phyloP scores from a whole-genome alignment of 2,329 filamentous ascomycete species.

The Pseudogymnoascus sp. region DNA sequence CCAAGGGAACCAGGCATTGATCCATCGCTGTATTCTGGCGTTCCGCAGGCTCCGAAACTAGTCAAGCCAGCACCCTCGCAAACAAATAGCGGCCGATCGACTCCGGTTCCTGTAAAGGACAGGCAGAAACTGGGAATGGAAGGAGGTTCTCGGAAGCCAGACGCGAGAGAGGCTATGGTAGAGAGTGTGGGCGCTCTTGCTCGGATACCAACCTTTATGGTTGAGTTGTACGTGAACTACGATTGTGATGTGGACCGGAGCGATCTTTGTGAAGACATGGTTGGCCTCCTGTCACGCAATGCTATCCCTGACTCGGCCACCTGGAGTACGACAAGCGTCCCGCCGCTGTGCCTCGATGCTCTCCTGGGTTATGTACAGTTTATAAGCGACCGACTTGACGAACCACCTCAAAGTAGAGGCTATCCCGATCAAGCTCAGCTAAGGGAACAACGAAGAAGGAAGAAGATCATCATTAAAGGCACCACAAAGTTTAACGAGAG shows the following conservation, averaged over 20 bases:
- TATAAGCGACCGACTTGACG: conserved; percentile 76
- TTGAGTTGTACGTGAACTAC: conserved; percentile 95
- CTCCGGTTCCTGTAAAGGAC: conserved; percentile 86
- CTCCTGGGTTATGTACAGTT: conserved; percentile 87
- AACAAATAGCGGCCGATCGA: conserved; percentile 70
- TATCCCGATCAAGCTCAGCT: conserved; percentile 60
- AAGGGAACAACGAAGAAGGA: conserved; percentile 66
- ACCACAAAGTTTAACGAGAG: conserved; percentile 91
- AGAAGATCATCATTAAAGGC: conserved; percentile 83
- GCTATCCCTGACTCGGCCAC: conserved; percentile 95
- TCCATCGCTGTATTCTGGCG: conserved; percentile 82
- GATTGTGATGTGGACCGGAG: conserved; percentile 89
- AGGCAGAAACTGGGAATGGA: conserved; percentile 88
- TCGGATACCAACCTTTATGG: conserved; percentile 89
- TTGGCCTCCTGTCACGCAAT: conserved; percentile 85
- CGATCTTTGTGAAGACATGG: conserved; percentile 91
- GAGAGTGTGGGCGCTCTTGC: conserved; percentile 89
- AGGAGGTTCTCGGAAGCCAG: conserved; percentile 83
- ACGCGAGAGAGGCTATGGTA: conserved; percentile 96
- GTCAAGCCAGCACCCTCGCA: conserved; percentile 73
- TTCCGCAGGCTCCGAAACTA: conserved; percentile 83
- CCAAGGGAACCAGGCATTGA: conserved; percentile 86
- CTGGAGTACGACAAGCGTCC: conserved; percentile 98
- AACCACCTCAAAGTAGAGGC: conserved; percentile 55
- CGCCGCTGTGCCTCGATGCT: conserved; percentile 87